Percentiles rank a stretch among this genome's conserved stretches.
These are phyloP conservation scores for Rubia yunnanensis DNA, from an alignment of 257 asterid genomes.

Conservation along the genomic window DNA sequence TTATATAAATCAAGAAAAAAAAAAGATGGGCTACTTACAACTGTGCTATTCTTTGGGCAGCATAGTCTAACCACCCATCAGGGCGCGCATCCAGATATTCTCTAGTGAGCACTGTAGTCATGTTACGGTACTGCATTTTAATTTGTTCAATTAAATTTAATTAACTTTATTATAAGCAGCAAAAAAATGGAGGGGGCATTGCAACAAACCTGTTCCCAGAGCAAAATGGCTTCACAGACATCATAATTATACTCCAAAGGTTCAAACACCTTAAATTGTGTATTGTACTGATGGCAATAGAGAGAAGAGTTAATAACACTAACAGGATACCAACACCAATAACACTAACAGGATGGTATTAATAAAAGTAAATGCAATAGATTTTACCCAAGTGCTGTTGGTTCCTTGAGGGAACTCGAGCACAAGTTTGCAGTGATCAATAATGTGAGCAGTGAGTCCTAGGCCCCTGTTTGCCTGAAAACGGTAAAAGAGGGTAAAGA, in stretches of 20 bases:
- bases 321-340: neutral
- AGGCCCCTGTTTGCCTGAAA: conserved; percentile 87
- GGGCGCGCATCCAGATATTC: conserved; percentile 95
- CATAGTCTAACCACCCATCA: conserved; percentile 94
- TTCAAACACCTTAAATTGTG: conserved; percentile 81
- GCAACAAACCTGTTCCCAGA: conserved; percentile 90
- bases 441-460: conserved; percentile 78
- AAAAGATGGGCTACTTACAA: conserved; percentile 38
- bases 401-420: conserved; percentile 94
- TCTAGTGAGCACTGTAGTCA: conserved; percentile 96
- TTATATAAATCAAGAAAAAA: conserved; percentile 9
- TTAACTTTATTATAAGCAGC: conserved; percentile 11
- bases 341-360: neutral
- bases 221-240: conserved; percentile 75
- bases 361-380: neutral
- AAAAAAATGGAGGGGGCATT: neutral
- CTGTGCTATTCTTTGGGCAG: conserved; percentile 91
- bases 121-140: conserved; percentile 97
- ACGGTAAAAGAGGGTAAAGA: conserved; percentile 14
- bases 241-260: conserved; percentile 90
- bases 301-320: neutral
- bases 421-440: conserved; percentile 83
- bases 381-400: conserved; percentile 77
- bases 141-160: conserved; percentile 26
- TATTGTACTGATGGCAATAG: conserved; percentile 52